Percentiles rank a stretch among this genome's conserved stretches.
phyloP scores from a whole-genome alignment of 805 yeast genomes.

The Schizosaccharomyces cryophilus region DNA sequence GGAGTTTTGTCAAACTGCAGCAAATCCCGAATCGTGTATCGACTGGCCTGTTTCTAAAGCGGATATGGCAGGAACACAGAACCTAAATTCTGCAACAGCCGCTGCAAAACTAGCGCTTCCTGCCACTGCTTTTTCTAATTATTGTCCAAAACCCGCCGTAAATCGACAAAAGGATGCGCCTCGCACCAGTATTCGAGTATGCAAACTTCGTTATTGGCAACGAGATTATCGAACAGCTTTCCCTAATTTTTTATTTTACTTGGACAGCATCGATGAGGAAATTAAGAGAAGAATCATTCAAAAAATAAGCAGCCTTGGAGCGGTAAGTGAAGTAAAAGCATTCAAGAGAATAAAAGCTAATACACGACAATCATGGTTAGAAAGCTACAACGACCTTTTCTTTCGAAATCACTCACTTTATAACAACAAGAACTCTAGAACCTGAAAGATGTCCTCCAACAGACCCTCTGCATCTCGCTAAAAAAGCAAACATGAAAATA shows the following conservation, averaged over 20 bases:
- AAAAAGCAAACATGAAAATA: slow-evolving; percentile 38
- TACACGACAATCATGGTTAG: not conserved
- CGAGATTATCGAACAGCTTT: not conserved
- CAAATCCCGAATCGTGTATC: not conserved
- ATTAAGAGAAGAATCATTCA: slow-evolving; percentile 11
- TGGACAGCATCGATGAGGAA: slow-evolving; percentile 24
- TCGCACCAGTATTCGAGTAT: not conserved
- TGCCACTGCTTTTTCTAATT: not conserved
- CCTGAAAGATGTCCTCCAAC: slow-evolving; percentile 6
- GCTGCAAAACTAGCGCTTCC: not conserved
- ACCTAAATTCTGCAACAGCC: not conserved
- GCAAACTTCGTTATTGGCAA: slow-evolving; percentile 1
- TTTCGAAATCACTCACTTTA: slow-evolving; percentile 44
- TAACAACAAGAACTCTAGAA: slow-evolving; percentile 28
- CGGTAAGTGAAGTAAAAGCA: slow-evolving; percentile 6
- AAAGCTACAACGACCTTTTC: slow-evolving; percentile 36
- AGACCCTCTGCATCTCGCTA: slow-evolving; percentile 47
- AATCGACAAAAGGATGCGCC: not conserved
- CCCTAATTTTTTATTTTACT: slow-evolving; percentile 20
- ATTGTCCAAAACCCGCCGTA: not conserved
- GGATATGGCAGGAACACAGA: not conserved
- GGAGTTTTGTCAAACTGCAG: not conserved
- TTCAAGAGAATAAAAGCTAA: not conserved
- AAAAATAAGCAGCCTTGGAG: slow-evolving; percentile 13
- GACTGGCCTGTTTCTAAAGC: not conserved